These are phyloP conservation scores for Moringa oleifera DNA, from an alignment of 345 rosid species.

Conservation along the genomic window DNA sequence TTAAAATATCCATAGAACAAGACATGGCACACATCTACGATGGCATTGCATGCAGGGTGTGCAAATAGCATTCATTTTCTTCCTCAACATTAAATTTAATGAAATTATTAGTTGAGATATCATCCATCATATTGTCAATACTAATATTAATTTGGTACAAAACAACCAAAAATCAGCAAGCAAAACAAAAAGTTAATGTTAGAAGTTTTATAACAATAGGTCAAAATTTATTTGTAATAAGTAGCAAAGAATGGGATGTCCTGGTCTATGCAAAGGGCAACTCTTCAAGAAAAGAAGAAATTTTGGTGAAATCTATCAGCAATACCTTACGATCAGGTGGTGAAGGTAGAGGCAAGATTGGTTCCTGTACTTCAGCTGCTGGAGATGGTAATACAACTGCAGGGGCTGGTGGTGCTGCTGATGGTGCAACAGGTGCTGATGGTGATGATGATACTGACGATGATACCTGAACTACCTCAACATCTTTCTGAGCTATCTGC, in stretches of 20 bases:
- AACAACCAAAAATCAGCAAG: too few relatives aligned
- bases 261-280: neutral
- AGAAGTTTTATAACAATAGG: neutral
- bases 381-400: constrained; percentile 20
- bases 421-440: constrained; percentile 41
- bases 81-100: too few relatives aligned
- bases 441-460: constrained; percentile 31
- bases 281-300: too few relatives aligned
- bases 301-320: too few relatives aligned
- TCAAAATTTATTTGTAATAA: neutral
- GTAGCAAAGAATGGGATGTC: neutral
- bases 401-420: neutral
- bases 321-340: constrained; percentile 46
- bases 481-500: constrained; percentile 53
- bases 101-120: neutral
- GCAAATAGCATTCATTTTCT: too few relatives aligned
- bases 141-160: too few relatives aligned
- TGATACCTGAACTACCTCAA: constrained; percentile 64
- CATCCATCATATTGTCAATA: neutral
- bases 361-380: constrained; percentile 61
- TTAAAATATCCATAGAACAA: too few relatives aligned
- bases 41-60: too few relatives aligned
- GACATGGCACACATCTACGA: too few relatives aligned
- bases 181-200: too few relatives aligned
- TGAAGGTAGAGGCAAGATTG: constrained; percentile 67